phyloP scores from a whole-genome alignment of 2,329 filamentous ascomycete genomes.

The Emergomyces orientalis region DNA sequence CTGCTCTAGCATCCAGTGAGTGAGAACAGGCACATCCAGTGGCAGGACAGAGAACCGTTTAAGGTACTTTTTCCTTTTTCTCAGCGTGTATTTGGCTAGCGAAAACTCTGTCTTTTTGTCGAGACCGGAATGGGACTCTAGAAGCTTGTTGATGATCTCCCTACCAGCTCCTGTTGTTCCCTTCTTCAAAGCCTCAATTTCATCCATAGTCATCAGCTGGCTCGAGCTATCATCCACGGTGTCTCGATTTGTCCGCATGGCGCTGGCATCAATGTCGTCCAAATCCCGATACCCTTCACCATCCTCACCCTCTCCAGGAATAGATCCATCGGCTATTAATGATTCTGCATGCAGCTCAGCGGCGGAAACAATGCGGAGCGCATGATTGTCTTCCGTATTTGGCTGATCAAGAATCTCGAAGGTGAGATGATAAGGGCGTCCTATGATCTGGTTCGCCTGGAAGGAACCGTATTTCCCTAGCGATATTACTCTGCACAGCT shows the following conservation, averaged over 20 bases:
- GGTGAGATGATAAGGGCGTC: slow-evolving; percentile 83
- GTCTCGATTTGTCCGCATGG: slow-evolving; percentile 54
- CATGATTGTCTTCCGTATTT: slow-evolving; percentile 53
- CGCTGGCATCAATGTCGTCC: slow-evolving; percentile 38
- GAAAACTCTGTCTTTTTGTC: slow-evolving; percentile 94
- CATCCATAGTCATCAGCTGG: slow-evolving; percentile 64
- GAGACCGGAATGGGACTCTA: slow-evolving; percentile 78
- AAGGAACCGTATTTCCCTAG: slow-evolving; percentile 91
- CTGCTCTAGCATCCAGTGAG: slow-evolving; percentile 68
- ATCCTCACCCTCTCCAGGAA: slow-evolving; percentile 27
- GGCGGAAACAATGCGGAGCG: slow-evolving; percentile 66
- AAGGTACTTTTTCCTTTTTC: slow-evolving; percentile 91
- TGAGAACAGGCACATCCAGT: slow-evolving; percentile 66
- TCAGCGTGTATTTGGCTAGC: slow-evolving; percentile 86
- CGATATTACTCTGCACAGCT: slow-evolving; percentile 60
- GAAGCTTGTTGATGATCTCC: slow-evolving; percentile 84
- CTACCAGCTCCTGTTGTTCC: slow-evolving; percentile 69
- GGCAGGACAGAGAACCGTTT: slow-evolving; percentile 78
- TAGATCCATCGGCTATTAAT: slow-evolving; percentile 45
- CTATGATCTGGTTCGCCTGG: slow-evolving; percentile 76
- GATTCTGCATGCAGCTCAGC: slow-evolving; percentile 73
- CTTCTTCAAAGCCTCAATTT: slow-evolving; percentile 63
- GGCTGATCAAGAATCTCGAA: slow-evolving; percentile 74
- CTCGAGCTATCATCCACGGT: slow-evolving; percentile 55
- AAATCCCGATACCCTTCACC: slow-evolving; percentile 20